phyloP scores from a whole-genome alignment of 768 basidiomycete species.

The Phanerochaete sordida region DNA sequence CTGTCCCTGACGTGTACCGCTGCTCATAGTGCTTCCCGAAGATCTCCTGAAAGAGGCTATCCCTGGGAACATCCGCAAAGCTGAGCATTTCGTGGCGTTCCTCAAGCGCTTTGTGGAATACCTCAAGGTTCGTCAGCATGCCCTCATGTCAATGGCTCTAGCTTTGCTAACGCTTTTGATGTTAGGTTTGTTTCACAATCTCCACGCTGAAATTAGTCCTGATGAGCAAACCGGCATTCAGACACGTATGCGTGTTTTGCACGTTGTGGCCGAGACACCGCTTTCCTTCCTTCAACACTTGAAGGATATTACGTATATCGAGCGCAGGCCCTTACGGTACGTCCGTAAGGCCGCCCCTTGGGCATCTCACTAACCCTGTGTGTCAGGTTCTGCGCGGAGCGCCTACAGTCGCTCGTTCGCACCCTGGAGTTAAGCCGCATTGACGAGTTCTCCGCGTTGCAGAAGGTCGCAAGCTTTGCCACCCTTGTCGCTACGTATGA shows the following conservation, averaged over 20 bases:
- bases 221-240: slow-evolving; percentile 27
- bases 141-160: background rate
- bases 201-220: background rate
- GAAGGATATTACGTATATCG: slow-evolving; percentile 98
- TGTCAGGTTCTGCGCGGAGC: slow-evolving; percentile 90
- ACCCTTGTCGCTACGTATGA: slow-evolving; percentile 98
- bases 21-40: slow-evolving; percentile 73
- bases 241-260: slow-evolving; percentile 99
- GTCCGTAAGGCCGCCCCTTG: background rate
- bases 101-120: slow-evolving; percentile 98
- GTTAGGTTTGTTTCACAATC: background rate
- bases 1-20: background rate
- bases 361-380: slow-evolving; percentile 1
- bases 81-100: slow-evolving; percentile 98
- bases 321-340: slow-evolving; percentile 85
- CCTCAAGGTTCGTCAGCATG: slow-evolving; percentile 64
- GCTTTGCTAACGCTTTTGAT: background rate
- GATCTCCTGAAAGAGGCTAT: slow-evolving; percentile 94
- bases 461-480: slow-evolving; percentile 95
- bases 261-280: slow-evolving; percentile 98
- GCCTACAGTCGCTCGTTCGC: slow-evolving; percentile 88
- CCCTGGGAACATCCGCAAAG: slow-evolving; percentile 97
- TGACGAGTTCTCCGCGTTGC: slow-evolving; percentile 88
- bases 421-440: slow-evolving; percentile 86
- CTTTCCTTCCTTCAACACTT: slow-evolving; percentile 95